phyloP scores from a whole-genome alignment of 1,284 basidiomycete species.

The Coniferiporia sulphurascens region DNA sequence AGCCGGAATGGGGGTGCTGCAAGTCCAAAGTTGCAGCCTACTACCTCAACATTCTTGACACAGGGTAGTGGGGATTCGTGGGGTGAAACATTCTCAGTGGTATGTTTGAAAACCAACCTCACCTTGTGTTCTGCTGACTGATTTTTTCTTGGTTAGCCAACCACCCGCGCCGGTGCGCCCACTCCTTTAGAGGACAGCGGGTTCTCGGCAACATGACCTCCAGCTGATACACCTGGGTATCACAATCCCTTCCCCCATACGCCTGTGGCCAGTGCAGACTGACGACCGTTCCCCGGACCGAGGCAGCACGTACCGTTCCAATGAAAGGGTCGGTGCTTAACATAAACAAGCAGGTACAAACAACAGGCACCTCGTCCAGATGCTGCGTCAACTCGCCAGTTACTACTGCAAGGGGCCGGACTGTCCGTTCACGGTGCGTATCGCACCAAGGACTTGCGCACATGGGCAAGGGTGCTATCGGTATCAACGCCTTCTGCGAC shows the following conservation, averaged over 20 bases:
- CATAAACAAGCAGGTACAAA: conserved; percentile 79
- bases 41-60: neutral
- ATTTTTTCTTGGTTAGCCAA: conserved; percentile 3
- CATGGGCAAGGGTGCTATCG: conserved; percentile 99
- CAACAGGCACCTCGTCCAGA: conserved; percentile 95
- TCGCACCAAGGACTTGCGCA: conserved; percentile 96
- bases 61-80: neutral
- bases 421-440: conserved; percentile 94
- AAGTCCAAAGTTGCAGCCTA: conserved; percentile 24
- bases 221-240: neutral
- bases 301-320: neutral
- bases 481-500: conserved; percentile 95
- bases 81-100: conserved; percentile 7
- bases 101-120: neutral
- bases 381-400: conserved; percentile 92
- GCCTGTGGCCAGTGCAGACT: neutral
- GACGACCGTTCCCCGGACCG: neutral
- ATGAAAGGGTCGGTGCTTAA: neutral
- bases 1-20: conserved; percentile 36
- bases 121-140: neutral
- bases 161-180: conserved; percentile 15
- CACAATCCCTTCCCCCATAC: neutral
- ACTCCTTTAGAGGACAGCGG: conserved; percentile 6
- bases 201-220: neutral
- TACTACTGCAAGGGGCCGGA: conserved; percentile 99